These are phyloP conservation scores for Elsinoe batatas DNA, from an alignment of 2,329 filamentous ascomycete species.

Conservation along the genomic window DNA sequence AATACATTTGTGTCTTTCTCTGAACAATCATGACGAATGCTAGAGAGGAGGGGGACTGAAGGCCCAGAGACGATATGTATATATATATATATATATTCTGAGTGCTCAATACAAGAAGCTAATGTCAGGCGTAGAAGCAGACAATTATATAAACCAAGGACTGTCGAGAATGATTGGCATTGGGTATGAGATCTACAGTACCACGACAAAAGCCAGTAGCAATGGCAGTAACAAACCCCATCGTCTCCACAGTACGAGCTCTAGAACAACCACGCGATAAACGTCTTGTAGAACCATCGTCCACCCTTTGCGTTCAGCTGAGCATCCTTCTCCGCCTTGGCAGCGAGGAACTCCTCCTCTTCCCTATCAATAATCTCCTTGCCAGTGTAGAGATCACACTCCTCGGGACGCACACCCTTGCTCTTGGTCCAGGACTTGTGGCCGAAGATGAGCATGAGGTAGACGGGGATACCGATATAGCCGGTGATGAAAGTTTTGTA, in stretches of 20 bases:
- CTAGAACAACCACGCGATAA: slow-evolving; percentile 54
- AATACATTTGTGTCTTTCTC: no score
- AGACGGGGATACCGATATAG: slow-evolving; percentile 67
- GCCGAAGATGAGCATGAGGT: slow-evolving; percentile 58
- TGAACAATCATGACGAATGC: no score
- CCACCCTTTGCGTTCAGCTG: slow-evolving; percentile 21
- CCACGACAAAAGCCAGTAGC: neutral
- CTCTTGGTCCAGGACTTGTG: slow-evolving; percentile 52
- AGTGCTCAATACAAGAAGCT: no score
- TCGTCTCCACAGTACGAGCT: neutral
- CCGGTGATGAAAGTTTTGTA: slow-evolving; percentile 70
- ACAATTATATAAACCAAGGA: no score
- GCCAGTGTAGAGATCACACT: slow-evolving; percentile 61
- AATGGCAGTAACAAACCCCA: neutral
- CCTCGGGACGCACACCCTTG: slow-evolving; percentile 45
- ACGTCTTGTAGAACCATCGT: slow-evolving; percentile 48
- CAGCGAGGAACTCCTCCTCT: slow-evolving; percentile 57
- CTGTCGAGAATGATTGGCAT: neutral
- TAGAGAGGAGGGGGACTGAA: no score
- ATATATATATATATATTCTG: no score
- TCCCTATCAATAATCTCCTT: slow-evolving; percentile 66
- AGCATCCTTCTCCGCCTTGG: slow-evolving; percentile 36
- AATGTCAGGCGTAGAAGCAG: no score
- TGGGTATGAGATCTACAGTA: neutral
- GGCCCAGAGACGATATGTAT: no score